Conservation (phyloP, 148 eudicot species). For the Suaeda aralocaspica region DNA sequence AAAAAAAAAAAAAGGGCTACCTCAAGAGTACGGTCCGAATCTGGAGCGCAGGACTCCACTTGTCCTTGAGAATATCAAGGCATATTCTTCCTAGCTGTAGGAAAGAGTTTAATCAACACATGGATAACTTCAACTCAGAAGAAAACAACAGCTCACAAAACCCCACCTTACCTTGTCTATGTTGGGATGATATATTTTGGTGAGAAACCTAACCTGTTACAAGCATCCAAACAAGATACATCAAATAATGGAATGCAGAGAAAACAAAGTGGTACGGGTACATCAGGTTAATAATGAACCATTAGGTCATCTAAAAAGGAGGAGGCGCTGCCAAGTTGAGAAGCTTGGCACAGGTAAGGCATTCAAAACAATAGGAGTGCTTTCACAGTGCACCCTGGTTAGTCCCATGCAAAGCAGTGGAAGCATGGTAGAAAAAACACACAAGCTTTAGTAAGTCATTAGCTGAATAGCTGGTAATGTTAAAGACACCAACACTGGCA, state of each 20-base stretch:
- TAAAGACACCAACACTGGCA: background rate
- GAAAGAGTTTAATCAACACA: background rate
- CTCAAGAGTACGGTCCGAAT: constrained; percentile 94
- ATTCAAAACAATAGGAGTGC: background rate
- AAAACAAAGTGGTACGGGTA: background rate
- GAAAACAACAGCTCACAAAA: constrained; percentile 1
- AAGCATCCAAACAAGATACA: constrained; percentile 24
- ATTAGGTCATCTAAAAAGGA: background rate
- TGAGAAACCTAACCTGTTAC: constrained; percentile 92
- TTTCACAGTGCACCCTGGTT: background rate
- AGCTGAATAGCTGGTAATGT: background rate
- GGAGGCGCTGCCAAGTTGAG: background rate
- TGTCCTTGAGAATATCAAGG: constrained; percentile 97
- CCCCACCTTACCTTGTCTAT: constrained; percentile 78
- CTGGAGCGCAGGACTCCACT: constrained; percentile 99
- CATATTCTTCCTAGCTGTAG: constrained; percentile 97
- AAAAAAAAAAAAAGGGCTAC: constrained; percentile 28
- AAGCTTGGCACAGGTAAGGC: background rate
- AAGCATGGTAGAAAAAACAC: background rate
- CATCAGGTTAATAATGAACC: background rate
- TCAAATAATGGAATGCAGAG: background rate
- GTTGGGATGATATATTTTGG: constrained; percentile 97
- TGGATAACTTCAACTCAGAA: background rate
- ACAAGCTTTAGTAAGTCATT: background rate
- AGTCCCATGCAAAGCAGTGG: background rate